Evolutionary conservation across 345 rosid species (phyloP).

Genomic region (Arabis alpina): DNA sequence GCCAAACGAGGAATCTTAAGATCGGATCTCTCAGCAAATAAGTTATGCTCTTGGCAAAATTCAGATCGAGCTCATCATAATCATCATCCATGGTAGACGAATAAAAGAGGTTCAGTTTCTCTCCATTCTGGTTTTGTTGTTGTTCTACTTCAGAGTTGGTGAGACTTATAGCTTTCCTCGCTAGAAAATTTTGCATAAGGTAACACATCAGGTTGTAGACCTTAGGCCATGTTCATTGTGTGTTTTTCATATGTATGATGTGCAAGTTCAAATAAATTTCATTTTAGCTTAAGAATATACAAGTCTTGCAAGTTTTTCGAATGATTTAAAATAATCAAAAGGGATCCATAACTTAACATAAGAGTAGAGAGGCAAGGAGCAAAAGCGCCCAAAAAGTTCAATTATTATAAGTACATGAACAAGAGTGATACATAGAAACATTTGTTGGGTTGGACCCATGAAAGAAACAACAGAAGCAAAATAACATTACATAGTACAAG

Average conservation of each 20-base stretch:
- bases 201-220: background rate
- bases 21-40: slow-evolving; percentile 6
- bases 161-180: background rate
- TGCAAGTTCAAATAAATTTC: background rate
- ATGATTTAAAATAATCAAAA: no score
- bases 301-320: background rate
- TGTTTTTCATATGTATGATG: background rate
- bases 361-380: no score
- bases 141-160: background rate
- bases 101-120: slow-evolving; percentile 24
- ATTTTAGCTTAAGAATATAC: no score
- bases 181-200: slow-evolving; percentile 10
- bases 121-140: slow-evolving; percentile 11
- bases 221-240: background rate
- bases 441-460: slow-evolving; percentile 23
- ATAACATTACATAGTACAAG: slow-evolving; percentile 26
- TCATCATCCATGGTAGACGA: slow-evolving; percentile 7
- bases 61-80: slow-evolving; percentile 14
- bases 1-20: slow-evolving; percentile 24
- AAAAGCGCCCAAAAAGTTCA: slow-evolving; percentile 19
- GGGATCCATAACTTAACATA: no score
- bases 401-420: slow-evolving; percentile 6
- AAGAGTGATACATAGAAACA: slow-evolving; percentile 18
- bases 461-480: slow-evolving; percentile 33
- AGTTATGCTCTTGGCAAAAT: slow-evolving; percentile 7